Evolutionary conservation across 2,329 filamentous ascomycete species (phyloP).

Genomic region (Colletotrichum phormii): DNA sequence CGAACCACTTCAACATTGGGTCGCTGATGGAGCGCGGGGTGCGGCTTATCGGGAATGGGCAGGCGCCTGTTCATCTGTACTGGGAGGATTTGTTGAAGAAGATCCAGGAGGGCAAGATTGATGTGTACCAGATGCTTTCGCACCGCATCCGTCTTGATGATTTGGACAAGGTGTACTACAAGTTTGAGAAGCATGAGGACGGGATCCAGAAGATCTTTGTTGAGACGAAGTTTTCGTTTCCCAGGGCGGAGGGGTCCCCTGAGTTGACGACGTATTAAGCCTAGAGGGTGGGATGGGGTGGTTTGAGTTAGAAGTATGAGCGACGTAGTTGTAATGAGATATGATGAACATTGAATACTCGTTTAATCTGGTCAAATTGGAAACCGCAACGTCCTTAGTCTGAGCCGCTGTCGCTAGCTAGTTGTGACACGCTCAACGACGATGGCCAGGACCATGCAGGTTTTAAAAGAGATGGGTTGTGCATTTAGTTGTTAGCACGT

Average conservation of each 20-base stretch:
- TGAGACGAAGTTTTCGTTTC: conserved; percentile 68
- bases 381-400: too few relatives aligned
- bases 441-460: too few relatives aligned
- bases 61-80: conserved; percentile 83
- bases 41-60: conserved; percentile 76
- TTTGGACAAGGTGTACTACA: conserved; percentile 73
- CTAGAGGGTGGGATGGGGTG: too few relatives aligned
- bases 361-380: too few relatives aligned
- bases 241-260: conserved; percentile 56
- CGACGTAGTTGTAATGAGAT: neutral
- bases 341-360: neutral
- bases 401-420: too few relatives aligned
- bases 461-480: too few relatives aligned
- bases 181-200: conserved; percentile 72
- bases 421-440: too few relatives aligned
- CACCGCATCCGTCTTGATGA: conserved; percentile 83
- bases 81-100: conserved; percentile 80
- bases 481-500: too few relatives aligned
- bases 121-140: conserved; percentile 83
- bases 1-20: conserved; percentile 86
- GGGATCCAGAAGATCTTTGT: conserved; percentile 85
- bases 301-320: neutral
- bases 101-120: conserved; percentile 76
- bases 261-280: conserved; percentile 54
- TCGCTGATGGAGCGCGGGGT: conserved; percentile 89